These are phyloP conservation scores for Malassezia arunalokei DNA, from an alignment of 1,284 basidiomycete species.

Conservation along the genomic window DNA sequence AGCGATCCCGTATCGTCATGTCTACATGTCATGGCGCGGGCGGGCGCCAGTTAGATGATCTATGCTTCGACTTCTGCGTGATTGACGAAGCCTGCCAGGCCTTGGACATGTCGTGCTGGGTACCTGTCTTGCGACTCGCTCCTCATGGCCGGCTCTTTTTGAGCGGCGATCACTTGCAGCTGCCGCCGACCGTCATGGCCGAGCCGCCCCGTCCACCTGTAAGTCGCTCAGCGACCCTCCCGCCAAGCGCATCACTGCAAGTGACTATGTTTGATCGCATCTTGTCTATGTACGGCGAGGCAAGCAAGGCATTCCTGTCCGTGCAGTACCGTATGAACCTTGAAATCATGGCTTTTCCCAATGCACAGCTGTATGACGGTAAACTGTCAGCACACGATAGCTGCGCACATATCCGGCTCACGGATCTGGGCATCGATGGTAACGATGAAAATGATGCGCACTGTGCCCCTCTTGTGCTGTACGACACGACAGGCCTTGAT, in stretches of 20 bases:
- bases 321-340: constrained; percentile 62
- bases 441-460: constrained; percentile 54
- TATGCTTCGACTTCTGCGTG: constrained; percentile 70
- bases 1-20: constrained; percentile 68
- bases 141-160: constrained; percentile 25
- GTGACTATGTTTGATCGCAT: constrained; percentile 82
- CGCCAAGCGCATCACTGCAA: constrained; percentile 56
- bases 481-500: constrained; percentile 55
- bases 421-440: constrained; percentile 55
- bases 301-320: constrained; percentile 72
- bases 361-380: constrained; percentile 63
- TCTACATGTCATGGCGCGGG: constrained; percentile 71
- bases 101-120: constrained; percentile 90
- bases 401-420: constrained; percentile 61
- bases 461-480: constrained; percentile 70
- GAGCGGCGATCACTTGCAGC: constrained; percentile 49
- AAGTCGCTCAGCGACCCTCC: background rate
- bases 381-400: constrained; percentile 61
- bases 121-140: constrained; percentile 59
- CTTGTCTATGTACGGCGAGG: constrained; percentile 68
- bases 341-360: constrained; percentile 76
- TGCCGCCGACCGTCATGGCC: constrained; percentile 70
- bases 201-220: background rate
- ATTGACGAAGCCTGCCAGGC: constrained; percentile 90
- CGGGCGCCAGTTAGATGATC: constrained; percentile 20